phyloP scores from a whole-genome alignment of 257 asterid genomes.

The Asclepias syriaca region DNA sequence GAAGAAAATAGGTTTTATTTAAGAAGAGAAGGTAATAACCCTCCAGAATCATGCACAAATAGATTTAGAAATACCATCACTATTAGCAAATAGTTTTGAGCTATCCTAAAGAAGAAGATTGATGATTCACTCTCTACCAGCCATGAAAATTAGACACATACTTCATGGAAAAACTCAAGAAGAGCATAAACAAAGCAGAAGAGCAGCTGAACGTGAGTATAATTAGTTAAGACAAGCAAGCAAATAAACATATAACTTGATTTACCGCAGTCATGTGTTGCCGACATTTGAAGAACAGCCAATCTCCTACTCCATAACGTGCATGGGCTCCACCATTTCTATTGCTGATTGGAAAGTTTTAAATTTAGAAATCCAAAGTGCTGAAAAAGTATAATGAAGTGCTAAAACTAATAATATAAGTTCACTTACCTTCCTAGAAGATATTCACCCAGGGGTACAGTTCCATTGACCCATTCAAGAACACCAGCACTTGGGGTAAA shows the following conservation, averaged over 20 bases:
- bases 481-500: constrained; percentile 99
- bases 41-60: background rate
- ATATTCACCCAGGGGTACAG: constrained; percentile 94
- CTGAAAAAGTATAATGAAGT: constrained; percentile 9
- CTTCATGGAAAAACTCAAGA: background rate
- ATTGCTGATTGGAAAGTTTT: constrained; percentile 43
- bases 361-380: constrained; percentile 20
- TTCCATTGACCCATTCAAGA: constrained; percentile 98
- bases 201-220: background rate
- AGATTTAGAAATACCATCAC: background rate
- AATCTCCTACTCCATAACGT: constrained; percentile 87
- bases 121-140: background rate
- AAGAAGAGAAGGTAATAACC: background rate
- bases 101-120: background rate
- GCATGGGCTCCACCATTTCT: constrained; percentile 99
- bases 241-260: constrained; percentile 9
- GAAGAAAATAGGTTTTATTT: background rate
- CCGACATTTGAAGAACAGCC: constrained; percentile 83
- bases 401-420: constrained; percentile 17
- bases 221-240: background rate
- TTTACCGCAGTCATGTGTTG: constrained; percentile 74
- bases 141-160: background rate
- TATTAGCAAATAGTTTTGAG: background rate
- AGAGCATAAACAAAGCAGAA: background rate
- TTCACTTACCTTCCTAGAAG: constrained; percentile 74